phyloP scores from a whole-genome alignment of 805 yeast genomes.

The Phaffomyces thermotolerans region DNA sequence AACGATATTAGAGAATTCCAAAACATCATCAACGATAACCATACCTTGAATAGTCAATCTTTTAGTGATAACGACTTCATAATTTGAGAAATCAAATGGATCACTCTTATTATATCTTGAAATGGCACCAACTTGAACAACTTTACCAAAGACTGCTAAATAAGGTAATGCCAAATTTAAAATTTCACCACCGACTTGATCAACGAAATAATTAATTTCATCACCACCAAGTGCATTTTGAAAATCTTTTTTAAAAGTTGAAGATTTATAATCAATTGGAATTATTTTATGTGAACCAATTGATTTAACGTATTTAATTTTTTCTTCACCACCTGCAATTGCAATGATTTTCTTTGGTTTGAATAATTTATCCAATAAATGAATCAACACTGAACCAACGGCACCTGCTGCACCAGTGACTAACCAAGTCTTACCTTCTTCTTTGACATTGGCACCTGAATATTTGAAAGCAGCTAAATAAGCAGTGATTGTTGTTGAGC shows the following conservation, averaged over 20 bases:
- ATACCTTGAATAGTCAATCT: conserved; percentile 49
- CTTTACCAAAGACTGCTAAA: conserved; percentile 33
- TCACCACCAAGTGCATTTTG: conserved; percentile 38
- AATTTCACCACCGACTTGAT: conserved; percentile 58
- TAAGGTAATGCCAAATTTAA: conserved; percentile 36
- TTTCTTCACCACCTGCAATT: conserved; percentile 53
- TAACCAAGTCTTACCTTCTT: conserved; percentile 37
- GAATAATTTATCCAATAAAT: conserved; percentile 45
- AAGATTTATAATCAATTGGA: conserved; percentile 46
- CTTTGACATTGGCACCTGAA: conserved; percentile 38
- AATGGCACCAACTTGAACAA: conserved; percentile 60
- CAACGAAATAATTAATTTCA: conserved; percentile 47
- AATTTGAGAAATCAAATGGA: conserved; percentile 30
- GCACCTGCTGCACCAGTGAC: conserved; percentile 69
- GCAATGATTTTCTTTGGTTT: conserved; percentile 53
- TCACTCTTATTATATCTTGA: conserved; percentile 43
- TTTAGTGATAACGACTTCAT: conserved; percentile 39
- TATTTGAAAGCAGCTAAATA: conserved; percentile 46
- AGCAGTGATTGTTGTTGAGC: conserved; percentile 56
- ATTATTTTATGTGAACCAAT: conserved; percentile 50
- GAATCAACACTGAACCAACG: conserved; percentile 57
- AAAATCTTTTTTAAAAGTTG: conserved; percentile 30
- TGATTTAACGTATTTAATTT: conserved; percentile 45
- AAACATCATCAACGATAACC: conserved; percentile 38
- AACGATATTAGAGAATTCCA: conserved; percentile 32